Percentiles rank a stretch among this genome's conserved stretches.
These are phyloP conservation scores for Erodium texanum DNA, from an alignment of 441 rosid genomes.

Conservation along the genomic window DNA sequence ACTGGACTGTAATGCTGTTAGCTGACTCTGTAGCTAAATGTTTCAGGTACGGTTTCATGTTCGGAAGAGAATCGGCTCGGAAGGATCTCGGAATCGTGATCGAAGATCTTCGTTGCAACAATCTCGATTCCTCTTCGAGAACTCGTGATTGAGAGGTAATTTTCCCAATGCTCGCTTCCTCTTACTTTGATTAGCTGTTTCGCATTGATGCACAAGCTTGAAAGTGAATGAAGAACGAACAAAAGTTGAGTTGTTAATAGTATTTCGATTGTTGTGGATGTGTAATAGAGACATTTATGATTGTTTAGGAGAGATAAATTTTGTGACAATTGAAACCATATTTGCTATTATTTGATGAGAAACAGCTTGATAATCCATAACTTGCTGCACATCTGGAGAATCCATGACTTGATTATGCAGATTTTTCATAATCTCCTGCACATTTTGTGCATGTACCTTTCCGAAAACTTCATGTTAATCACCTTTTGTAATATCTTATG, in stretches of 20 bases:
- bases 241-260: not conserved
- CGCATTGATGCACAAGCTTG: not conserved
- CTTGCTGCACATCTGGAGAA: no score
- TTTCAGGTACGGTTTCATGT: conserved; percentile 81
- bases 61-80: conserved; percentile 80
- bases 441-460: no score
- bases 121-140: conserved; percentile 41
- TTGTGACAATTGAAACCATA: no score
- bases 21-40: not conserved
- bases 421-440: no score
- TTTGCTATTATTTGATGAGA: no score
- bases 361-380: no score
- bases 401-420: no score
- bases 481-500: no score
- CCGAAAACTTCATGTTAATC: no score
- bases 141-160: conserved; percentile 22
- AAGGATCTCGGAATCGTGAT: conserved; percentile 65
- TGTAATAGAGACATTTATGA: no score
- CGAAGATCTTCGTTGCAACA: conserved; percentile 51
- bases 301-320: no score
- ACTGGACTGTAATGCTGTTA: not conserved
- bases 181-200: not conserved
- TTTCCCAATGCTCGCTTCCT: not conserved
- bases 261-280: not conserved
- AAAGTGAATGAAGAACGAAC: not conserved